Conservation (phyloP, 768 basidiomycete genomes). For the Trichaptum fuscoviolaceum region DNA sequence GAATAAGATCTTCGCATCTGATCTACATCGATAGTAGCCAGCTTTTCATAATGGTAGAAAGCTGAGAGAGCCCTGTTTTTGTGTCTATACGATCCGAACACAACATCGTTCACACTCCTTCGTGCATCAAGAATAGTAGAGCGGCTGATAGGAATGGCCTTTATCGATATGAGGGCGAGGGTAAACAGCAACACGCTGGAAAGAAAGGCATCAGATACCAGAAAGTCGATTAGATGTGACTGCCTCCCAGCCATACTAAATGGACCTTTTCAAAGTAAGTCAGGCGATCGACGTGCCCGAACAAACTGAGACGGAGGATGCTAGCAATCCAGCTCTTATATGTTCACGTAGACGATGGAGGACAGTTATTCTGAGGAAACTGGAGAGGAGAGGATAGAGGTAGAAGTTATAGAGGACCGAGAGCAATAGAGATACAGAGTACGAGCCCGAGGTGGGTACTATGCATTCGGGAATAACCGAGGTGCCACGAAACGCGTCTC, state of each 20-base stretch:
- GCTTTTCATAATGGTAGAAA: not conserved
- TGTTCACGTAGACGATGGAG: too few relatives aligned
- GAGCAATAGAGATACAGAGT: too few relatives aligned
- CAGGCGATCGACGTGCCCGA: too few relatives aligned
- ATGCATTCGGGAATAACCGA: not conserved
- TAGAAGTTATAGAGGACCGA: too few relatives aligned
- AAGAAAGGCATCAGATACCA: not conserved
- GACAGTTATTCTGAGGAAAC: too few relatives aligned
- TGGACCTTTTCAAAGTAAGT: too few relatives aligned
- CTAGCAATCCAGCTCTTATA: too few relatives aligned
- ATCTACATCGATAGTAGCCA: conserved; percentile 27
- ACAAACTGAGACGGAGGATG: too few relatives aligned
- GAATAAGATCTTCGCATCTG: conserved; percentile 39
- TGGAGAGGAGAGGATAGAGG: too few relatives aligned
- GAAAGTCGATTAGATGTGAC: not conserved
- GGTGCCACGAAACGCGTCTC: not conserved
- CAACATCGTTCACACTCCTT: not conserved
- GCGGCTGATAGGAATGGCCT: not conserved
- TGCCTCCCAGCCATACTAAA: not conserved
- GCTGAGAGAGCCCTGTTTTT: not conserved
- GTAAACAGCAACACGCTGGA: not conserved
- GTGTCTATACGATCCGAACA: not conserved
- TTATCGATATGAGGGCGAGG: not conserved
- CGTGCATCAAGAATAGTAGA: not conserved
- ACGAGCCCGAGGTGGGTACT: too few relatives aligned